Conservation (phyloP, 805 yeast genomes). For the Millerozyma acaciae region DNA sequence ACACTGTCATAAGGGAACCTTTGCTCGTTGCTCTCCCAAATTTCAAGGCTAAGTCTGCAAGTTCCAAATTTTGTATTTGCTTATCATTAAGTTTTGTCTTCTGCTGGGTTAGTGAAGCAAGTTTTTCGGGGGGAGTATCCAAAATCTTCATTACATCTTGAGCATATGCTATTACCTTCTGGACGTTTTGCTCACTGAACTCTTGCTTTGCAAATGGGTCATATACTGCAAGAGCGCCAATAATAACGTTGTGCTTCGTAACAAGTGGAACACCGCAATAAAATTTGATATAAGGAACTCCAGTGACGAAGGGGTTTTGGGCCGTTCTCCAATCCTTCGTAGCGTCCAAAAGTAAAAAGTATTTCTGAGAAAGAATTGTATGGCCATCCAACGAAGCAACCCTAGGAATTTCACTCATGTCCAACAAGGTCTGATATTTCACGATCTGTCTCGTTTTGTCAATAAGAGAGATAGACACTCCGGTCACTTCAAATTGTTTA, state of each 20-base stretch:
- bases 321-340: constrained; percentile 66
- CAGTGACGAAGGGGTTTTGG: constrained; percentile 60
- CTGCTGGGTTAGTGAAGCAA: constrained; percentile 7
- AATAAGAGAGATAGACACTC: constrained; percentile 59
- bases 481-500: constrained; percentile 42
- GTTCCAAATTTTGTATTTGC: constrained; percentile 15
- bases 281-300: constrained; percentile 55
- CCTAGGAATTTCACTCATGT: constrained; percentile 50
- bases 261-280: constrained; percentile 64
- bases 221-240: constrained; percentile 60
- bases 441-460: constrained; percentile 45
- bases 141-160: constrained; percentile 41
- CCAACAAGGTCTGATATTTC: constrained; percentile 47
- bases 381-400: constrained; percentile 64
- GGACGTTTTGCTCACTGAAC: constrained; percentile 32
- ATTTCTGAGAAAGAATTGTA: constrained; percentile 54
- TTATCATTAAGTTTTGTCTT: constrained; percentile 11
- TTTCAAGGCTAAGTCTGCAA: constrained; percentile 28
- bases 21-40: constrained; percentile 59
- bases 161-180: constrained; percentile 34
- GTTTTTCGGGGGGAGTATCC: constrained; percentile 25
- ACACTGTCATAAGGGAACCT: constrained; percentile 39
- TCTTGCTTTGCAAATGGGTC: constrained; percentile 42
- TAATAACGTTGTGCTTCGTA: constrained; percentile 34
- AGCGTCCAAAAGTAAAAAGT: constrained; percentile 56